Conservation (phyloP, 2,329 filamentous ascomycete species). For the Aureobasidium uvarum region DNA sequence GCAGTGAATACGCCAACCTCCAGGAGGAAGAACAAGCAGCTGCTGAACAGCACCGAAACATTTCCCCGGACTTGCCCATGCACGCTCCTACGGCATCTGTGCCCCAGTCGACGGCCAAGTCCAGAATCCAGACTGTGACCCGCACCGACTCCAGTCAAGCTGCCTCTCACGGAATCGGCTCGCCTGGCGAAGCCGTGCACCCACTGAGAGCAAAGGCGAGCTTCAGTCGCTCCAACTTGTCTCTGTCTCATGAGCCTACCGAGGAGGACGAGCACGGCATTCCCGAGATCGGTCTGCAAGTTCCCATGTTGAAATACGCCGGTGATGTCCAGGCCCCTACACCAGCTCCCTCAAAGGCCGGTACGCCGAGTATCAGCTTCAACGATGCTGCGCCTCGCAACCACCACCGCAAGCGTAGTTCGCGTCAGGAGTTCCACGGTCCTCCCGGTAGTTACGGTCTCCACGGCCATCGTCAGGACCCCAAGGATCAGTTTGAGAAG, state of each 20-base stretch:
- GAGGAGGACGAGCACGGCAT: constrained; percentile 79
- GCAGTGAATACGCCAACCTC: constrained; percentile 76
- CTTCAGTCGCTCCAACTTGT: constrained; percentile 49
- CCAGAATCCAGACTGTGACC: constrained; percentile 78
- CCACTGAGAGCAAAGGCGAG: constrained; percentile 63
- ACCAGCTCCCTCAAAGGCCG: constrained; percentile 54
- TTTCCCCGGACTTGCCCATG: constrained; percentile 78
- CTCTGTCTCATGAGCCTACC: constrained; percentile 53
- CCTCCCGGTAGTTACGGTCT: constrained; percentile 91
- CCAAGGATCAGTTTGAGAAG: constrained; percentile 80
- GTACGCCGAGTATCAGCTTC: constrained; percentile 50
- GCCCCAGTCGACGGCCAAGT: constrained; percentile 75
- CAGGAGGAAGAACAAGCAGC: constrained; percentile 45
- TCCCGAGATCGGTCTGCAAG: constrained; percentile 85
- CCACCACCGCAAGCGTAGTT: constrained; percentile 66
- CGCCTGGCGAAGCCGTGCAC: constrained; percentile 54
- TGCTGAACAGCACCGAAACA: constrained; percentile 71
- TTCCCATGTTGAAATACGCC: constrained; percentile 89
- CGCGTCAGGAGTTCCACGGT: constrained; percentile 61
- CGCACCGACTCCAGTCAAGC: constrained; percentile 87
- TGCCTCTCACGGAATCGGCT: constrained; percentile 79
- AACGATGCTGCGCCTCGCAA: constrained; percentile 58
- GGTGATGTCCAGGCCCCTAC: constrained; percentile 96
- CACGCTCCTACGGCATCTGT: constrained; percentile 87
- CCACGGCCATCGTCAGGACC: constrained; percentile 75